Base-by-base conservation (phyloP, 1,284 basidiomycete species). In the Wallemia ichthyophaga region DNA sequence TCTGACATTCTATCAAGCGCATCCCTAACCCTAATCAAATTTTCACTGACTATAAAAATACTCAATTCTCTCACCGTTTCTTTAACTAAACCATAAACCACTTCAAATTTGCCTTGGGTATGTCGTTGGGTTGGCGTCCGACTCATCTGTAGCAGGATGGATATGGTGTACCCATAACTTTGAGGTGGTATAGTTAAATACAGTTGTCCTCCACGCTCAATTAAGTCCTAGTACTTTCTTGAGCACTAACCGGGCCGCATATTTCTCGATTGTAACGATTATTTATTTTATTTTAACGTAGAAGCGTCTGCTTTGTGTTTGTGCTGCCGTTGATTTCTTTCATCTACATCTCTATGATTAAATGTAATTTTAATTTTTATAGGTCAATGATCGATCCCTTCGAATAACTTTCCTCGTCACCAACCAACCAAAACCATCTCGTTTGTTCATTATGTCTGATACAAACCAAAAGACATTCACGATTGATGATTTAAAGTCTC, bases 91-190 rank as follows among this genome's bases (percentile, higher is more conserved):
- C 37, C 37, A 48, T 21, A n/a, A n/a, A 48, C n/a, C 37, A 48
- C 7, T 48, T 48, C n/a, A 48, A 48, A 48, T 48, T 48, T 48
- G 37, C 37, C 37, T 48, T 48, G 37, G n/a, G n/a, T 48, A 48
- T 19, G 37, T 48, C 37, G 37, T 48, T 48, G 37, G 37, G 37
- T 48, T 48, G 37, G 37, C 37, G 37, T 48, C 37, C 37, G 37
- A 48, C 37, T 48, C 37, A 48, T 48, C 37, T 48, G 37, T 48
- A 48, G 37, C 37, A 48, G 37, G 37, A 48, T 48, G 37, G n/a
- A 21, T 19, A 48, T 48, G 37, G 37, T 48, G 37, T 48, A 48
- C n/a, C n/a, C 37, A 21, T 21, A 48, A 48, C 37, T 48, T 48
- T 48, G 37, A 48, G n/a, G 7, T 48, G 37, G n/a, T 11, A 48